A percentile compares a stretch with the other conserved stretches of the same genome.
These are phyloP conservation scores for Sugiyamaella neomexicana DNA, from an alignment of 1,139 yeast species.

Conservation along the genomic window DNA sequence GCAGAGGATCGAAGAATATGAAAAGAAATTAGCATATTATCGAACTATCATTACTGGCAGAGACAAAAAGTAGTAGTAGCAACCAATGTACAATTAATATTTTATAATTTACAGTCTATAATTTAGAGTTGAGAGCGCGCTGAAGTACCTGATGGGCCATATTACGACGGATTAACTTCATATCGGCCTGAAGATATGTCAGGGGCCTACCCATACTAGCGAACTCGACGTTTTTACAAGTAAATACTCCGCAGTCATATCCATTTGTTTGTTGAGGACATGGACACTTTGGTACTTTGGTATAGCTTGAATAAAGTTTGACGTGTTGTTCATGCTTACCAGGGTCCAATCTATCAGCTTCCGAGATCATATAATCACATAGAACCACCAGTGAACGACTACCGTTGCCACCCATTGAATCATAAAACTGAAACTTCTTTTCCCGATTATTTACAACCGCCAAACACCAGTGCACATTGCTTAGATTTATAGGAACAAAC, in stretches of 20 bases:
- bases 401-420: slow-evolving; percentile 67
- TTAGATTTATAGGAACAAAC: slow-evolving; percentile 79
- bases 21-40: slow-evolving; percentile 34
- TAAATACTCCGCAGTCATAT: slow-evolving; percentile 92
- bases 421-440: slow-evolving; percentile 66
- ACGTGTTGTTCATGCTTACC: slow-evolving; percentile 42
- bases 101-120: slow-evolving; percentile 6
- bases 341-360: slow-evolving; percentile 36
- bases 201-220: slow-evolving; percentile 52
- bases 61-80: not conserved
- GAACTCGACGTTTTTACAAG: slow-evolving; percentile 74
- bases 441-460: slow-evolving; percentile 69
- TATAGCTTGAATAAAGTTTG: slow-evolving; percentile 32
- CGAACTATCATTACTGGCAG: slow-evolving; percentile 25
- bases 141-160: slow-evolving; percentile 57
- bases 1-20: slow-evolving; percentile 47
- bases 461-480: slow-evolving; percentile 90
- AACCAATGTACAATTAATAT: not conserved
- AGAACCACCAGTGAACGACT: slow-evolving; percentile 53
- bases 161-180: slow-evolving; percentile 63
- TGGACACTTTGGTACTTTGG: slow-evolving; percentile 33
- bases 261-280: slow-evolving; percentile 92
- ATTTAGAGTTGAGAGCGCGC: slow-evolving; percentile 11
- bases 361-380: slow-evolving; percentile 46
- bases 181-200: slow-evolving; percentile 66